Conservation (phyloP, 192 early-diverging fungal species). For the Jimgerdemannia flammicorona region DNA sequence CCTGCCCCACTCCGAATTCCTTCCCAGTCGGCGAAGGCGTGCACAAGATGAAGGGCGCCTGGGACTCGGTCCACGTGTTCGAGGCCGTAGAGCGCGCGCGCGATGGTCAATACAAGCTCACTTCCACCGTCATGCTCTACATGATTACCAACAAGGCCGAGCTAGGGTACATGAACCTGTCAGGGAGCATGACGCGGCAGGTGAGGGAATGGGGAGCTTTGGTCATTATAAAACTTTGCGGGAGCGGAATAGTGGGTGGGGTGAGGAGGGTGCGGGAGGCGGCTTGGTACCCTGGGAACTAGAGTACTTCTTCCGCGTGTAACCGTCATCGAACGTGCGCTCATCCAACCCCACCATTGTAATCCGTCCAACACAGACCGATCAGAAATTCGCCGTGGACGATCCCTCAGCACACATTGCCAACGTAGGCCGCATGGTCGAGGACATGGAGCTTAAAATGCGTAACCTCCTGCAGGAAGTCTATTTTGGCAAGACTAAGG, state of each 20-base stretch:
- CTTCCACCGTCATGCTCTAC: conserved; percentile 94
- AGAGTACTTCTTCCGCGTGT: no score
- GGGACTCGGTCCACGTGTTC: conserved; percentile 99
- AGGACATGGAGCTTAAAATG: conserved; percentile 99
- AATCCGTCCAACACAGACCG: conserved; percentile 48
- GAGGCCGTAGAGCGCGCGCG: conserved; percentile 85
- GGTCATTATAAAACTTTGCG: no score
- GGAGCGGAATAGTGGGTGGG: no score
- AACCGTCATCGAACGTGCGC: no score
- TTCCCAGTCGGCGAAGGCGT: conserved; percentile 55
- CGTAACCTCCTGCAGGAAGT: conserved; percentile 90
- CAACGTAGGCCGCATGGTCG: conserved; percentile 95
- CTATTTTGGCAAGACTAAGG: conserved; percentile 97
- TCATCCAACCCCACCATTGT: no score
- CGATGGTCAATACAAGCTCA: conserved; percentile 91
- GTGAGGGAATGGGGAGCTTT: conserved; percentile 25
- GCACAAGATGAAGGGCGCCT: conserved; percentile 80
- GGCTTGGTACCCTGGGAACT: no score
- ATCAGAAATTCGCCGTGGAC: conserved; percentile 80
- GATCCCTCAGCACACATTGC: conserved; percentile 73
- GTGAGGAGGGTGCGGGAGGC: no score
- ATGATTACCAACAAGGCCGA: conserved; percentile 69
- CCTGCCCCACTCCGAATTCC: background rate
- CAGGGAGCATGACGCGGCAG: conserved; percentile 92
- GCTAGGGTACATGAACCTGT: conserved; percentile 76